A percentile compares a stretch with the other conserved stretches of the same genome.
Conservation (phyloP, 352 stramenopile species). For the Nothophytophthora sp. region DNA sequence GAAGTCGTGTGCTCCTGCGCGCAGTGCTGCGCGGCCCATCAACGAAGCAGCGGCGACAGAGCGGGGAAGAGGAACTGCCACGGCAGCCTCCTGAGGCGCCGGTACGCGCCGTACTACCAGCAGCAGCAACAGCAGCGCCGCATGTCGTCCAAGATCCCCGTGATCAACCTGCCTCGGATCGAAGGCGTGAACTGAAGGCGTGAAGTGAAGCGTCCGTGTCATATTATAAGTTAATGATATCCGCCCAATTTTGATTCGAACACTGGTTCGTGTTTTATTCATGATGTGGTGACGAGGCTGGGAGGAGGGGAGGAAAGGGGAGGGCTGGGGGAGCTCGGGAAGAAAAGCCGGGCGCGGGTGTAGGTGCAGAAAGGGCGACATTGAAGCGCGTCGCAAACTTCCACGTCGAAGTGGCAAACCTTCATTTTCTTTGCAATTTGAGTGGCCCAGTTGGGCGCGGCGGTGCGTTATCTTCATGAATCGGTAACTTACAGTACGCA, state of each 20-base stretch:
- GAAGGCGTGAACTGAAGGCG: conserved; percentile 67
- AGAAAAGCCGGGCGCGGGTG: conserved; percentile 1
- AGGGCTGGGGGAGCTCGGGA: not conserved
- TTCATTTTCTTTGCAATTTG: no score
- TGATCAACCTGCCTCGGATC: conserved; percentile 58
- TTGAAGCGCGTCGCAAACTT: conserved; percentile 25
- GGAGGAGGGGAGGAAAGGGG: not conserved
- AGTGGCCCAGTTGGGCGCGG: no score
- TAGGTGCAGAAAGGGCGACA: conserved; percentile 10
- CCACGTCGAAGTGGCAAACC: conserved; percentile 27
- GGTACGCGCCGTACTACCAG: conserved; percentile 39
- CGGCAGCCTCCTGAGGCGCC: conserved; percentile 4
- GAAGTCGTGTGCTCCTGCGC: conserved; percentile 47
- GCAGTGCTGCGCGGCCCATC: no score
- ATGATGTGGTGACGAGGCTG: not conserved
- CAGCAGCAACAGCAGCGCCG: conserved; percentile 26
- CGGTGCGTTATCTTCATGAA: no score
- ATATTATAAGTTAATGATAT: conserved; percentile 1
- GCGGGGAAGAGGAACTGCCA: conserved; percentile 14
- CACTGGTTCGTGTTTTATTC: not conserved
- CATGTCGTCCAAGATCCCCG: conserved; percentile 56
- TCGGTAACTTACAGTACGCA: no score
- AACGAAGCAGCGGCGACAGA: no score
- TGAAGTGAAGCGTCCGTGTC: conserved; percentile 16
- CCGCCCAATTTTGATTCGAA: conserved; percentile 11